Base-by-base conservation (phyloP, 2,329 filamentous ascomycete genomes). In the Atkinsonella hypoxylon region DNA sequence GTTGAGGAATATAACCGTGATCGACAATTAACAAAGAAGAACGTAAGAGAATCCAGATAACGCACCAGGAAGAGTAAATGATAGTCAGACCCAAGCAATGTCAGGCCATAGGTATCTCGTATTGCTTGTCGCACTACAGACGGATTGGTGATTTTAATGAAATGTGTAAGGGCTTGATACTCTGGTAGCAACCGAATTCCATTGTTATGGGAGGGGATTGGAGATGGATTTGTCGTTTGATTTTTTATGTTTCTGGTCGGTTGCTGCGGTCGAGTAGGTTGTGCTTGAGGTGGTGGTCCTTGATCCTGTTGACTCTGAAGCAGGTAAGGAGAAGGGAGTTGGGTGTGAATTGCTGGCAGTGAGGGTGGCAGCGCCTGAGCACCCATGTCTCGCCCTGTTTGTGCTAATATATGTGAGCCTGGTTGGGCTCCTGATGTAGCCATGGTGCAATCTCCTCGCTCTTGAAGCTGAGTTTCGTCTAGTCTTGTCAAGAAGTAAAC, bases 21-120 rank as follows among this genome's bases (percentile, higher is more conserved):
- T 17, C 6, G 3, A 26, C 4, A 18, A 47, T n/a, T 30, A 32
- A 26, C 26, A 26, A 8, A 26, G 26, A 26, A 2, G 4, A 3
- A 26, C 1, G 26, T 8, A 26, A 26, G 26, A 7, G 26, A 22
- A 26, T 15, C 31, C 18, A 43, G 40, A 18, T n/a, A 49, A 71
- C 75, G 67, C 60, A 79, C 75, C 49, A 79, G 51, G 54, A 79
- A 79, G 2, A 70, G 68, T 41, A 70, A 64, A 53, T 79, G 76
- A 51, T 75, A 78, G 11, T 76, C 71, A 4, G 72, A 75, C 10
- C 76, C 76, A 3, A 72, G 50, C 2, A 78, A 54, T 17, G 70
- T 70, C 55, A 72, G 76, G 41, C 75, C 64, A 72, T 74, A 77
- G 50, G 72, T 67, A 53, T 77, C 75, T 22, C 76, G 67, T 11